These are phyloP conservation scores for Rhizophagus sp. DNA, from an alignment of 192 early-diverging fungal genomes.

Conservation along the genomic window DNA sequence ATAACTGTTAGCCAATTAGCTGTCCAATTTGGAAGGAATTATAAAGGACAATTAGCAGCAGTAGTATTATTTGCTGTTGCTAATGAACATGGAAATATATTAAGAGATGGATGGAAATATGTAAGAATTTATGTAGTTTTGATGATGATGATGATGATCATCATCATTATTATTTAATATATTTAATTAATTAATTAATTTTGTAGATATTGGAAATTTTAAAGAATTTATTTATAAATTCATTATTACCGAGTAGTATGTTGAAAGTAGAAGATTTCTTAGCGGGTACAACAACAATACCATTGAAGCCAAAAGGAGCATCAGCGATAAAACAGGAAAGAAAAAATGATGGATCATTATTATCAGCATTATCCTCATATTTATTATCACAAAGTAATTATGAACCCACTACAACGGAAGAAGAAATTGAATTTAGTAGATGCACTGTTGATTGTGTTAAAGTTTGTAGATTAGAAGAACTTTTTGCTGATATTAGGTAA, in stretches of 20 bases:
- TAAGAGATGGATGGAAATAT: conserved; percentile 73
- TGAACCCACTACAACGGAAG: conserved; percentile 60
- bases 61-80: conserved; percentile 83
- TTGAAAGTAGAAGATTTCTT: conserved; percentile 76
- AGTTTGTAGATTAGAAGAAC: conserved; percentile 68
- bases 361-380: conserved; percentile 78
- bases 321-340: conserved; percentile 41
- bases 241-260: conserved; percentile 66
- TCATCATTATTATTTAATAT: conserved; percentile 29
- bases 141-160: conserved; percentile 31
- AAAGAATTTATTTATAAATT: conserved; percentile 79
- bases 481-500: conserved; percentile 72
- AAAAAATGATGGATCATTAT: conserved; percentile 61
- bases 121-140: conserved; percentile 43
- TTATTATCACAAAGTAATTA: conserved; percentile 63
- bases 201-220: conserved; percentile 65
- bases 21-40: conserved; percentile 87
- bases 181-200: background rate
- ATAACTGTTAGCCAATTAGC: conserved; percentile 63
- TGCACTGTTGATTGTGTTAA: conserved; percentile 68
- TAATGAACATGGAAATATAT: conserved; percentile 62
- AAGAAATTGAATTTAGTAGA: conserved; percentile 68
- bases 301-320: conserved; percentile 52
- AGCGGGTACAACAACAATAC: conserved; percentile 64
- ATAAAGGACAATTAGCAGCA: conserved; percentile 86